Evolutionary conservation across 1,139 yeast genomes (phyloP).

Genomic region (Pichia sp.): DNA sequence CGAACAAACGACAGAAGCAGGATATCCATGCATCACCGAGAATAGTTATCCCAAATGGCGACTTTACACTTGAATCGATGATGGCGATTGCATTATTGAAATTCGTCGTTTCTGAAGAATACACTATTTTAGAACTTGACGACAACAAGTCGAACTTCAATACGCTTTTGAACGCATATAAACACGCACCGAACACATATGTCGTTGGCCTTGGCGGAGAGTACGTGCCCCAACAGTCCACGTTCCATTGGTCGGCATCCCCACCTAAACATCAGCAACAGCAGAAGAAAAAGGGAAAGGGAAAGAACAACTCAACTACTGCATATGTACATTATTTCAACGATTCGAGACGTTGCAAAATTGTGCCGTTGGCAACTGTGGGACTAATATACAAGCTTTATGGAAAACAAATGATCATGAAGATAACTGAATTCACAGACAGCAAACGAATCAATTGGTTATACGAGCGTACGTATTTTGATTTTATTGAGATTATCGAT

Average conservation of each 20-base stretch:
- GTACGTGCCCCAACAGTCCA: constrained; percentile 1
- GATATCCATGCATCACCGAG: not conserved
- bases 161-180: not conserved
- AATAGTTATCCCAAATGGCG: constrained; percentile 5
- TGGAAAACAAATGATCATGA: constrained; percentile 62
- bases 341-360: constrained; percentile 3
- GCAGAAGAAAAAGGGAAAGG: not conserved
- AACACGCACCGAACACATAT: not conserved
- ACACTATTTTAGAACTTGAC: not conserved
- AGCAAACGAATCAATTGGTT: constrained; percentile 51
- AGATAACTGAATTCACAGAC: constrained; percentile 16
- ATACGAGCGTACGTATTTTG: constrained; percentile 75
- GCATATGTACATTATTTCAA: constrained; percentile 6
- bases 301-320: not conserved
- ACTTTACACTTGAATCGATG: constrained; percentile 6
- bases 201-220: constrained; percentile 1
- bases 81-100: constrained; percentile 8
- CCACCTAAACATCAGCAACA: not conserved
- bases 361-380: constrained; percentile 82
- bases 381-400: constrained; percentile 90
- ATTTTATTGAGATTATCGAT: constrained; percentile 86
- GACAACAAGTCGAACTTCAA: not conserved
- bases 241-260: constrained; percentile 4
- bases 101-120: not conserved
- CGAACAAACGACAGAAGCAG: constrained; percentile 1